Evolutionary conservation across 371 early-diverging fungal species (phyloP).

Genomic region (Catenaria anguillulae): DNA sequence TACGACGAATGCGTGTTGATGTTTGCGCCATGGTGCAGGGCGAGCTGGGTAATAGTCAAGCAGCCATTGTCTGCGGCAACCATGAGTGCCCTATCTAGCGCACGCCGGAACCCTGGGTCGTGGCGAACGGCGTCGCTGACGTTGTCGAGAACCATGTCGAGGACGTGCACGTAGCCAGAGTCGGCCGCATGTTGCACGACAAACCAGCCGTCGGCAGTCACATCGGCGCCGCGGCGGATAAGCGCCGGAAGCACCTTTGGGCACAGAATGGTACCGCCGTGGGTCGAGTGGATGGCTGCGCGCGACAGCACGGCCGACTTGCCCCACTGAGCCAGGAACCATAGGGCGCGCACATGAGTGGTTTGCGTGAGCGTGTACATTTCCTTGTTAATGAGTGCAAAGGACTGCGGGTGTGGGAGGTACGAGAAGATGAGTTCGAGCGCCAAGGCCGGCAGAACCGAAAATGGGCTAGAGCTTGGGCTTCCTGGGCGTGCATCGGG

Average conservation of each 20-base stretch:
- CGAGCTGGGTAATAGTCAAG: background rate
- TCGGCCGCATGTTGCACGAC: background rate
- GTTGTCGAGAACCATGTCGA: background rate
- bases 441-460: background rate
- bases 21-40: background rate
- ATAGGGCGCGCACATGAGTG: background rate
- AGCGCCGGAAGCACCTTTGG: background rate
- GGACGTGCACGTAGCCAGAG: background rate
- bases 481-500: too few species aligned
- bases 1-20: too few species aligned
- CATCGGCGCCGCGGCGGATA: background rate
- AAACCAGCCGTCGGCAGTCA: background rate
- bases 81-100: background rate
- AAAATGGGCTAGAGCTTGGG: too few species aligned
- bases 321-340: background rate
- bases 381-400: background rate
- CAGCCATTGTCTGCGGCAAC: background rate
- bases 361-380: background rate
- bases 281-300: background rate
- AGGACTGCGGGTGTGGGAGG: background rate
- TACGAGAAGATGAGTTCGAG: background rate
- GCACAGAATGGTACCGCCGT: background rate
- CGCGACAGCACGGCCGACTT: background rate
- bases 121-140: too few species aligned
- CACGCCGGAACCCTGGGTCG: too few species aligned